Evolutionary conservation across 352 stramenopile species (phyloP), one percentile per base, ranked within the genome.

Genomic region (Phytophthora nicotianae): DNA sequence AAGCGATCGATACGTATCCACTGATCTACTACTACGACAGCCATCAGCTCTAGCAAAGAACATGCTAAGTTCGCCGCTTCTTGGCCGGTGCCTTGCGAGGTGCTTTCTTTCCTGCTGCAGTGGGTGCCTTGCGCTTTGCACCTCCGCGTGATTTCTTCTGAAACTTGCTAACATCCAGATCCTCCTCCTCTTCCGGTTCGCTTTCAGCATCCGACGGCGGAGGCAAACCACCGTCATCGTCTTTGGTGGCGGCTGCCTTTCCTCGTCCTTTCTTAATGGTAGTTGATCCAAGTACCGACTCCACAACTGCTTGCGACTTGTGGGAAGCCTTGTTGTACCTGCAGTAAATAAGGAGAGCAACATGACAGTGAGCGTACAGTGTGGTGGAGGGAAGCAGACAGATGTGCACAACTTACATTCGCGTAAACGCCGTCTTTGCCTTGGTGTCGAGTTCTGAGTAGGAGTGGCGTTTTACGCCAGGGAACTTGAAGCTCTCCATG

Each of bases 221-320:
- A 14, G 74, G 67, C 16, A 93, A 49, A 0, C 77, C 85, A 53
- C 68, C 68, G 8, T 90, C 79, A 4, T 87, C 79, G 0, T 77
- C 74, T 37, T 70, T 63, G 2, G 52, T 41, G 0, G 59, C 62
- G 7, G 55, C 62, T n/a, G 75, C 69, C 41, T 88, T 87, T 10
- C 80, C 77, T 35, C 78, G 79, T 16, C 79, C 76, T 50, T 94
- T 95, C 61, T 91, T 92, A 49, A 91, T 62, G 0, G 83, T 90
- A 9, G 72, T 93, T 27, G 81, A 74, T 4, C 71, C 74, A 32
- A 94, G 60, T n/a, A 86, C 74, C 11, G 72, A 88, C 49, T 96
- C 82, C 9, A 98, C 91, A 32, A 99, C 79, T 3, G 92, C 96
- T 70, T 98, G 94, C n/a, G 93, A 97, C 50, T 90, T 98, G 75